These are phyloP conservation scores for Xylariaceae sp. DNA, from an alignment of 2,329 filamentous ascomycete species.

Conservation along the genomic window DNA sequence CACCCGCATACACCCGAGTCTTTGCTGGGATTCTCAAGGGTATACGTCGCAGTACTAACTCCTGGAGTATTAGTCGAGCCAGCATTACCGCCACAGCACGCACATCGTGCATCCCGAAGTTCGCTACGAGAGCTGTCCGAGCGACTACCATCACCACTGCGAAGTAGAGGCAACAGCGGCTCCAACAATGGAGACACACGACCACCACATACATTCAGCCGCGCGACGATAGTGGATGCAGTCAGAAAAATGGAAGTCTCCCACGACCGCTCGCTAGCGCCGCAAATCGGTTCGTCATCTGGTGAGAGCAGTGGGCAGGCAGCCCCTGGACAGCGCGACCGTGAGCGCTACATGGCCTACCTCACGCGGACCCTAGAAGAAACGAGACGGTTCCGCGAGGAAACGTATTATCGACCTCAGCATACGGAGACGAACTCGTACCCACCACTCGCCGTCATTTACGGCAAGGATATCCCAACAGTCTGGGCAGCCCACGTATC, in stretches of 20 bases:
- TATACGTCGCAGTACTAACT: neutral
- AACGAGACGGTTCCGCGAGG: constrained; percentile 68
- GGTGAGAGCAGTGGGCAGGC: constrained; percentile 27
- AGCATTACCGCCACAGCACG: constrained; percentile 54
- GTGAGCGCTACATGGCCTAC: constrained; percentile 53
- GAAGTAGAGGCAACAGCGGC: constrained; percentile 41
- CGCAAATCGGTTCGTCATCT: constrained; percentile 41
- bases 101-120: constrained; percentile 36
- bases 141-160: constrained; percentile 40
- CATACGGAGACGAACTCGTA: constrained; percentile 66
- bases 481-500: constrained; percentile 75
- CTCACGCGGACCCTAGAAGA: constrained; percentile 68
- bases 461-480: constrained; percentile 81
- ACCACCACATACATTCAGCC: constrained; percentile 18
- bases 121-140: constrained; percentile 45
- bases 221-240: constrained; percentile 25
- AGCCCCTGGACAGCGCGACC: constrained; percentile 42
- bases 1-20: neutral
- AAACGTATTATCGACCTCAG: constrained; percentile 57
- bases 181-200: constrained; percentile 23
- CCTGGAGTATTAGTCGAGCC: constrained; percentile 49
- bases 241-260: constrained; percentile 27
- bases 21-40: neutral
- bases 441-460: constrained; percentile 76
- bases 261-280: constrained; percentile 37